A percentile compares a stretch with the other conserved stretches of the same genome.
These are phyloP conservation scores for Fusarium keratoplasticum DNA, from an alignment of 2,329 filamentous ascomycete species.

Conservation along the genomic window DNA sequence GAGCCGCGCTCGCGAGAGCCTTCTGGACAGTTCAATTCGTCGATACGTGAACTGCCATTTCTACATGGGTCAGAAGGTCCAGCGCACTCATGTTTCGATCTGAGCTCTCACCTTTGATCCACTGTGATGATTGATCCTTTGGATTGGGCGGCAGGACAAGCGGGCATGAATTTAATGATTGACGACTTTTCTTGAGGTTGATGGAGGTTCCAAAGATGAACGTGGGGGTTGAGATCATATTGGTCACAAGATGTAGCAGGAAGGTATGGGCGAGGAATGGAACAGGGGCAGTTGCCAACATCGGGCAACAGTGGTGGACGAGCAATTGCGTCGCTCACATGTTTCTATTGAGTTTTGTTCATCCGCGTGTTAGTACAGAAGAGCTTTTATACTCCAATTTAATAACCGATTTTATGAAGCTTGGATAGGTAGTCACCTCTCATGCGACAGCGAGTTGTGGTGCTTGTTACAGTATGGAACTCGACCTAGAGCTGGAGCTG, in stretches of 20 bases:
- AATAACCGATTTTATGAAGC: background rate
- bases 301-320: background rate
- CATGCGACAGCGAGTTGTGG: background rate
- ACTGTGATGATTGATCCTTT: background rate
- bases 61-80: constrained; percentile 57
- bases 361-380: background rate
- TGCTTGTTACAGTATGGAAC: background rate
- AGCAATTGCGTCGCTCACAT: background rate
- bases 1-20: constrained; percentile 46
- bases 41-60: constrained; percentile 58
- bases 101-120: background rate
- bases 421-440: background rate
- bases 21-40: constrained; percentile 52
- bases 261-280: background rate
- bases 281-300: background rate
- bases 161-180: background rate
- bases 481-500: background rate
- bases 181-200: background rate
- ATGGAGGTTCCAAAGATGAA: background rate
- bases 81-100: background rate
- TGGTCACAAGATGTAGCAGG: background rate
- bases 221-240: background rate
- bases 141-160: background rate
- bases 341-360: background rate
- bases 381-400: background rate